Percentiles rank a stretch among this genome's conserved stretches.
Evolutionary conservation across 108 stramenopile species (phyloP).

Genomic region (Bacterosira constricta): DNA sequence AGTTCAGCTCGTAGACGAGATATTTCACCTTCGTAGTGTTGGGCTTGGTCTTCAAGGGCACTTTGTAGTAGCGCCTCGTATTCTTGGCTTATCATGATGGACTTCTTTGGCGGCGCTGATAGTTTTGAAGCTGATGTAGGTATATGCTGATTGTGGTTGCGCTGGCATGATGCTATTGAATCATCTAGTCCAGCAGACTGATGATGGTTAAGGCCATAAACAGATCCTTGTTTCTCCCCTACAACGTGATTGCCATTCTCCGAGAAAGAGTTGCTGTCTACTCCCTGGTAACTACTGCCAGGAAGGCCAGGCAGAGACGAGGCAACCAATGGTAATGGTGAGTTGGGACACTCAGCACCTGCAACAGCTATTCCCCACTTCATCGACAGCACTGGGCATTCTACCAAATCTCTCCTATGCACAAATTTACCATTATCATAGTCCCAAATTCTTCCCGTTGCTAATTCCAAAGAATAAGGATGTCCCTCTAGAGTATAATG

Average conservation of each 20-base stretch:
- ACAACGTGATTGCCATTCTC: slow-evolving; percentile 1
- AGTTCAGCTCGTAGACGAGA: slow-evolving; percentile 64
- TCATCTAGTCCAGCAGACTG: not conserved
- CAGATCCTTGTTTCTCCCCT: not conserved
- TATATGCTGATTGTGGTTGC: not conserved
- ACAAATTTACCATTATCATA: slow-evolving; percentile 85
- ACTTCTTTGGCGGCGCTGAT: slow-evolving; percentile 68
- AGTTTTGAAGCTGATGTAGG: not conserved
- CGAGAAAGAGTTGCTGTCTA: slow-evolving; percentile 11
- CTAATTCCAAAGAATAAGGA: slow-evolving; percentile 93
- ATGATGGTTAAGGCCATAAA: not conserved
- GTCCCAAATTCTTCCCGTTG: slow-evolving; percentile 95
- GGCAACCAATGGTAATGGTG: slow-evolving; percentile 19
- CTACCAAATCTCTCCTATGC: slow-evolving; percentile 83
- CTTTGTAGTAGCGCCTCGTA: slow-evolving; percentile 88
- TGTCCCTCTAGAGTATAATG: slow-evolving; percentile 87
- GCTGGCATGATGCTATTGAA: slow-evolving; percentile 17
- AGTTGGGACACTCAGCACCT: slow-evolving; percentile 7
- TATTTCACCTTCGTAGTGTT: slow-evolving; percentile 86
- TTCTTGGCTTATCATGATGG: slow-evolving; percentile 83
- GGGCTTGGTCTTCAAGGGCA: slow-evolving; percentile 90
- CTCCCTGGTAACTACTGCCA: not conserved
- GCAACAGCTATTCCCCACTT: slow-evolving; percentile 28
- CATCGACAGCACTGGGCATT: slow-evolving; percentile 64
- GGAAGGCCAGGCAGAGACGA: not conserved